phyloP scores from a whole-genome alignment of 345 rosid genomes.

The Syzygium oleosum region DNA sequence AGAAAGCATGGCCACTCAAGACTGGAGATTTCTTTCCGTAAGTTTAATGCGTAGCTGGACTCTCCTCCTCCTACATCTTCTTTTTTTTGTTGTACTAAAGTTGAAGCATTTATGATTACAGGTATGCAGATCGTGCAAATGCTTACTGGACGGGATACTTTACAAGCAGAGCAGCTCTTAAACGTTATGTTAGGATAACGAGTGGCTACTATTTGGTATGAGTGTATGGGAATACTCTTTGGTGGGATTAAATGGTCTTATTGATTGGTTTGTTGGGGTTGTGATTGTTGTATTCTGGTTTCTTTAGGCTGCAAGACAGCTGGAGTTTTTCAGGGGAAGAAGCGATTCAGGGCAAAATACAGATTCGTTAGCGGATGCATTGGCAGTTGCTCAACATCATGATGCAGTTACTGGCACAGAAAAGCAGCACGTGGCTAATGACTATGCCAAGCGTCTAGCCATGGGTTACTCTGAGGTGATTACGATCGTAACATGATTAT shows the following conservation, averaged over 20 bases:
- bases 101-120: conserved; percentile 25
- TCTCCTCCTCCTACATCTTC: background rate
- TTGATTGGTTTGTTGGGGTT: background rate
- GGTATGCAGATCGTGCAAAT: conserved; percentile 92
- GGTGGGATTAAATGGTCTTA: background rate
- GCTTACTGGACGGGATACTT: conserved; percentile 99
- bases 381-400: conserved; percentile 96
- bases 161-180: conserved; percentile 85
- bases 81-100: conserved; percentile 2
- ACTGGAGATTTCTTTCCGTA: conserved; percentile 93
- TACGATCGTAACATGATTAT: background rate
- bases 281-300: background rate
- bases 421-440: conserved; percentile 90
- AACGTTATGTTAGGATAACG: conserved; percentile 85
- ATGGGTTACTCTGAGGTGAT: conserved; percentile 79
- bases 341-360: conserved; percentile 55
- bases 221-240: background rate
- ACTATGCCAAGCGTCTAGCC: conserved; percentile 81
- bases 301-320: conserved; percentile 81
- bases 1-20: conserved; percentile 79
- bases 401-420: conserved; percentile 94
- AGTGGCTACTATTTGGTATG: conserved; percentile 90
- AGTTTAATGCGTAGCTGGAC: conserved; percentile 21
- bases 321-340: conserved; percentile 82
- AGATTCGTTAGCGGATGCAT: conserved; percentile 77